Evolutionary conservation across 208 protist genomes (phyloP).

Genomic region (Acanthamoeba castellanii): DNA sequence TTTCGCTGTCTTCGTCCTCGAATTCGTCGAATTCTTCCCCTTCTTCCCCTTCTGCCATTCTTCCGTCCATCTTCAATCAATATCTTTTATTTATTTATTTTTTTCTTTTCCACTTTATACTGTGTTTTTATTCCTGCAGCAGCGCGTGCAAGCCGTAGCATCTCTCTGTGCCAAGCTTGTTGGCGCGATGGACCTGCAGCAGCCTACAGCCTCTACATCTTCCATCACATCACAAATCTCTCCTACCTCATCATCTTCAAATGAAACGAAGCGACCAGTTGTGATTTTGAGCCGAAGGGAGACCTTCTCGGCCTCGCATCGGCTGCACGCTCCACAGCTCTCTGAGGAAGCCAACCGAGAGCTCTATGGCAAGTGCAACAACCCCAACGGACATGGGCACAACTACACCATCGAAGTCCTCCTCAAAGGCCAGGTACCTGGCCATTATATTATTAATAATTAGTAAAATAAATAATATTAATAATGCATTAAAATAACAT

Average conservation of each 20-base stretch:
- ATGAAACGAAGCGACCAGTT: not conserved
- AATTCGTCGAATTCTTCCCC: not conserved
- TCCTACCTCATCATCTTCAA: not conserved
- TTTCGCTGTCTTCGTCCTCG: not conserved
- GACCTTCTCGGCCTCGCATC: constrained; percentile 74
- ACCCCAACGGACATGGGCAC: constrained; percentile 83
- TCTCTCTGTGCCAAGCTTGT: too few species aligned
- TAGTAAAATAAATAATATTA: not conserved
- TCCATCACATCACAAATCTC: not conserved
- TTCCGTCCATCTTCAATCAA: not conserved
- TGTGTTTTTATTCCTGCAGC: too few species aligned
- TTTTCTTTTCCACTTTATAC: not conserved
- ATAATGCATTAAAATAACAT: not conserved
- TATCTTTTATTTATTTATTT: not conserved
- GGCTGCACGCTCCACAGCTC: constrained; percentile 76
- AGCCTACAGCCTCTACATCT: not conserved
- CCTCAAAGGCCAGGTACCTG: constrained; percentile 75
- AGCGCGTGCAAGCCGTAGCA: not conserved
- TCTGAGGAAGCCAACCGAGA: constrained; percentile 75
- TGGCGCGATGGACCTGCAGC: not conserved
- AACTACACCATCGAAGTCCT: constrained; percentile 81
- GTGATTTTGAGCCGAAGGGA: constrained; percentile 66
- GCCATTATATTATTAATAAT: constrained; percentile 31
- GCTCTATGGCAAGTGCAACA: constrained; percentile 85
- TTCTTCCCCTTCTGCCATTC: not conserved